Base-by-base conservation (phyloP, 352 stramenopile species). In the Phytophthora brassicae region DNA sequence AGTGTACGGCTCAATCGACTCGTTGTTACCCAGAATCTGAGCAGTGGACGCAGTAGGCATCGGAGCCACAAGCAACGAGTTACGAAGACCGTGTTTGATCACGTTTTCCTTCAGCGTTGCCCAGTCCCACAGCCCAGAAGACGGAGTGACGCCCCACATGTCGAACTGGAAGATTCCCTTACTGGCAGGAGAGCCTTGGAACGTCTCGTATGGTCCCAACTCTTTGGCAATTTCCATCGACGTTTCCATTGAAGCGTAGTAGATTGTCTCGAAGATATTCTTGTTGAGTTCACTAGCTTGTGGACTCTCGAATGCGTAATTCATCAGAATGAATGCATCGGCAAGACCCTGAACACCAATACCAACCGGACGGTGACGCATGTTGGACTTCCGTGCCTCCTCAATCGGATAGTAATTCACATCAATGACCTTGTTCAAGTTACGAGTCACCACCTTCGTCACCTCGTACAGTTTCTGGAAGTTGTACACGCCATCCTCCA, bases 221-320 rank as follows among this genome's bases (percentile, higher is more conserved):
- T 89, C 72, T 59, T 89, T 76, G 23, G 97, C 97, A 17, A 99
- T 76, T 68, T 99, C 93, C 72, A 96, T 97, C 31, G 96, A 99
- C 14, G 97, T 95, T 66, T 97, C 92, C 73, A 98, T 93, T 11
- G 97, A 89, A 29, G 87, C 96, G 69, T 94, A 99, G 86, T 99
- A 99, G 42, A 99, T 98, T n/a, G 97, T 99, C 79, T 99, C 98
- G 72, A 99, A 99, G 72, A 99, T 99, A 56, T 99, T 89, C 68
- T 95, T 97, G 86, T 99, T 99, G 16, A 99, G 76, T 54, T 97
- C 60, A 6, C 80, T 70, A 14, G 97, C 97, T 57, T 92, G 58
- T 12, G 82, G 57, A 41, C 88, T 98, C 66, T 99, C 97, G 70
- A 99, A 99, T 44, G 98, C 87, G 61, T 94, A 89, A 64, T 97